These are phyloP conservation scores for Mycena epipterygia DNA, from an alignment of 768 basidiomycete genomes.

Conservation along the genomic window DNA sequence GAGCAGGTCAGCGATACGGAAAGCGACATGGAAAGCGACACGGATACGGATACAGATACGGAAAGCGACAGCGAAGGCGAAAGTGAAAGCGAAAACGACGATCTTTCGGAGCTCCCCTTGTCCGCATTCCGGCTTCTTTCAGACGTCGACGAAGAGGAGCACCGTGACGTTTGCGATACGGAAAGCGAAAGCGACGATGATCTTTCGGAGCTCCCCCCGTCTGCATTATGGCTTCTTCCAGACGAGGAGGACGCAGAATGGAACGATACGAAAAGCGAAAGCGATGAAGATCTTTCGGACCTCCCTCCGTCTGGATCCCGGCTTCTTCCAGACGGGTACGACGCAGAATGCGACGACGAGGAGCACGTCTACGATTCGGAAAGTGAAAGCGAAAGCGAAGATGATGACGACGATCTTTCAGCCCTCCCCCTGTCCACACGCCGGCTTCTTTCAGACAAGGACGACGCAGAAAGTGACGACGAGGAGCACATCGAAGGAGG, in stretches of 20 bases:
- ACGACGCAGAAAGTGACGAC: no score
- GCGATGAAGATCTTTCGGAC: constrained; percentile 2
- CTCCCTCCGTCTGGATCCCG: constrained; percentile 8
- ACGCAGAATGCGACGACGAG: no score
- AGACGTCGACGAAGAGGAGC: constrained; percentile 8
- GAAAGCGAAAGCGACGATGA: not conserved
- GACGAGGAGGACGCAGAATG: no score
- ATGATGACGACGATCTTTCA: no score
- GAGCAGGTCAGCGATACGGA: not conserved
- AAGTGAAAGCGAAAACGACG: not conserved
- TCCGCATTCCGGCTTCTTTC: constrained; percentile 7
- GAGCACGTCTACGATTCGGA: no score
- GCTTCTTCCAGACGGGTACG: no score
- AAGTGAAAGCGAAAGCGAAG: no score
- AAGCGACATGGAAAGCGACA: not conserved
- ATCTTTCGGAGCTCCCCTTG: constrained; percentile 7
- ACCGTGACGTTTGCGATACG: no score
- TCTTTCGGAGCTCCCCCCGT: constrained; percentile 4
- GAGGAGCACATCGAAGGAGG: no score
- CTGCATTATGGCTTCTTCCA: constrained; percentile 3
- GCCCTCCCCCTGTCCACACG: no score
- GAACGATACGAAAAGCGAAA: not conserved
- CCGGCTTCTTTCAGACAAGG: no score
- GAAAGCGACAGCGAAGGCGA: not conserved
- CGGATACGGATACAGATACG: not conserved